A percentile compares a stretch with the other conserved stretches of the same genome.
These are phyloP conservation scores for Inga leiocalycina DNA, from an alignment of 306 rosid species.

Conservation along the genomic window DNA sequence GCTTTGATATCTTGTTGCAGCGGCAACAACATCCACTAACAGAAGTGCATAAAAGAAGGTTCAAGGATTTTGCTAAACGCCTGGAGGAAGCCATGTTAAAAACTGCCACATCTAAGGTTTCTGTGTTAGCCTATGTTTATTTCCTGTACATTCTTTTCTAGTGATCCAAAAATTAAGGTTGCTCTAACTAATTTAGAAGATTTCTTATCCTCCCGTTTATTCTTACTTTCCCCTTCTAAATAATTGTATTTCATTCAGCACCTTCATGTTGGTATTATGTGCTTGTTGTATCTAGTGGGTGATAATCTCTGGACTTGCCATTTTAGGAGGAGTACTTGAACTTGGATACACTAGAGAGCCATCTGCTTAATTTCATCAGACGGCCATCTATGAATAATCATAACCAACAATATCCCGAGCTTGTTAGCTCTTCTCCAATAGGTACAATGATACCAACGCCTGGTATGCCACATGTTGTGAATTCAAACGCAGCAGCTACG, in stretches of 20 bases:
- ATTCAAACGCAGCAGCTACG: slow-evolving; percentile 71
- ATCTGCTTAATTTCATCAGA: slow-evolving; percentile 53
- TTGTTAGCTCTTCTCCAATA: slow-evolving; percentile 64
- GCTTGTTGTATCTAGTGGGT: slow-evolving; percentile 1
- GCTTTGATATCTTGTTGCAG: slow-evolving; percentile 52
- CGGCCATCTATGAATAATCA: slow-evolving; percentile 50
- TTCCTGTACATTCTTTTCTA: slow-evolving; percentile 15
- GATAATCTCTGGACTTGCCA: slow-evolving; percentile 32
- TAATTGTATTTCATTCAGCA: not conserved
- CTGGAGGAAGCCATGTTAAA: slow-evolving; percentile 80
- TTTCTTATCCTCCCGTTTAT: not conserved
- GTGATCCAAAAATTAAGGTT: slow-evolving; percentile 9
- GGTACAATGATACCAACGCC: slow-evolving; percentile 97
- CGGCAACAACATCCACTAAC: slow-evolving; percentile 45
- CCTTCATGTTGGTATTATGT: not conserved
- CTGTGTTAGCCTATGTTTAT: slow-evolving; percentile 9
- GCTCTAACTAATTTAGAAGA: not conserved
- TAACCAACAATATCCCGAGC: slow-evolving; percentile 67
- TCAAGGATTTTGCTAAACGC: slow-evolving; percentile 70
- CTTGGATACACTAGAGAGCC: slow-evolving; percentile 73
- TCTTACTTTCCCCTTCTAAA: not conserved
- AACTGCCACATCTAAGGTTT: slow-evolving; percentile 68
- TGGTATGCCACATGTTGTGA: slow-evolving; percentile 76
- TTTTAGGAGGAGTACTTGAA: slow-evolving; percentile 88
- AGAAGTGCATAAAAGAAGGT: slow-evolving; percentile 49